Evolutionary conservation across 805 yeast genomes (phyloP), one percentile per base, ranked within the genome.

Genomic region (Kodamaea neixiangensis): DNA sequence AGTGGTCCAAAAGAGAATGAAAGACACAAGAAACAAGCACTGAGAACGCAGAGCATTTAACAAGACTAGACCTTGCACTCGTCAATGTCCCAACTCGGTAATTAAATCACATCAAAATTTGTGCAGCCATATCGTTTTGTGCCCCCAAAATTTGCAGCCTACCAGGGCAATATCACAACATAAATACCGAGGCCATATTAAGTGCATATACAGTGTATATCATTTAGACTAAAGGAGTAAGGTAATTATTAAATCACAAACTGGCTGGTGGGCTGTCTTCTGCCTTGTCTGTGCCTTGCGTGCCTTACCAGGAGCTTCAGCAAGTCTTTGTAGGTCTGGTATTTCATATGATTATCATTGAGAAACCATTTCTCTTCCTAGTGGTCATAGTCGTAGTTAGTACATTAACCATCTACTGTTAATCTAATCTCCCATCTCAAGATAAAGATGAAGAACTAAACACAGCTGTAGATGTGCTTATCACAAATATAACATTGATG

Each of bases 81-180:
- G 31, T 25, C 17, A 14, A 15, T 37, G 19, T 37, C 41, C 21
- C 19, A 15, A 19, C 41, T 17, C 41, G 20, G 17, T 19, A 37
- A 37, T 15, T 17, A 10, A 6, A 37, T 17, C 19, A 15, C 17
- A 37, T 10, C 5, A 37, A 19, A 17, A 17, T 10, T 19, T 37
- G 19, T 15, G 11, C 41, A 37, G 17, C 21, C 21, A 14, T 13
- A 3, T n/a, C 13, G 19, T 17, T 37, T 37, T 37, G 41, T 37
- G 21, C 41, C 19, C 7, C 19, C 19, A 3, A 25, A 25, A 15
- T 37, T 37, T 37, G 41, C 41, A 37, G 41, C 41, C 41, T 37
- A 37, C 41, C 41, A 37, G 9, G 41, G 41, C 41, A 37, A 37
- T 37, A 15, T 37, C 41, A 37, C 41, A 37, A 37, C 41, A 37